Conservation (phyloP, 2,329 filamentous ascomycete species). For the Neurospora crassa region DNA sequence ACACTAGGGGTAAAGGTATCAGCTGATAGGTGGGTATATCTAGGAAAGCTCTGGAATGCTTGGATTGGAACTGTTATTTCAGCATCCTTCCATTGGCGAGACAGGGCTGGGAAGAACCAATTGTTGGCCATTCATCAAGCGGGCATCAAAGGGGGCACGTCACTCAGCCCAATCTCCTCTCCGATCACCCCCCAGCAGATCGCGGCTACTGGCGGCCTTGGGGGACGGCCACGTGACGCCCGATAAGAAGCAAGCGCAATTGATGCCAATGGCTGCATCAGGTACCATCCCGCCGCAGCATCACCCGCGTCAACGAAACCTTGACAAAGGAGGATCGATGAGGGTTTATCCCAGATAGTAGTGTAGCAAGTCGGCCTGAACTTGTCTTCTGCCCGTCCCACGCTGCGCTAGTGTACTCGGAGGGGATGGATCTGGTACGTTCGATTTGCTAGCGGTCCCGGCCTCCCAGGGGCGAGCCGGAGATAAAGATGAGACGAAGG, state of each 20-base stretch:
- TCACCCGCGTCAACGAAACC: conserved; percentile 12
- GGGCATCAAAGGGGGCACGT: neutral
- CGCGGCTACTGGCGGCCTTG: conserved; percentile 21
- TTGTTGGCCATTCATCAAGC: neutral
- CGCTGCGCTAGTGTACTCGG: neutral
- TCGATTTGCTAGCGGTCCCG: neutral
- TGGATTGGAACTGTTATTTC: neutral
- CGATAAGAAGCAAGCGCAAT: conserved; percentile 12
- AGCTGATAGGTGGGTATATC: neutral
- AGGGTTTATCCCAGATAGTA: conserved; percentile 3
- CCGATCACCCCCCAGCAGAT: neutral
- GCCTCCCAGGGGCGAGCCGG: neutral
- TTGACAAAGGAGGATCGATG: conserved; percentile 13
- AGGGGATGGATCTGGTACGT: neutral
- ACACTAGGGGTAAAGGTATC: neutral
- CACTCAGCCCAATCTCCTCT: neutral
- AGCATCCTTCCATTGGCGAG: neutral
- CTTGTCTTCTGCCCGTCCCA: neutral
- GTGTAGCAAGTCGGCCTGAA: conserved; percentile 8
- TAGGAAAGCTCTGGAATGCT: neutral
- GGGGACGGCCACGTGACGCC: conserved; percentile 11
- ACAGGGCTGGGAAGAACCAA: neutral
- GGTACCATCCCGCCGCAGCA: conserved; percentile 12
- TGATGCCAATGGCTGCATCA: conserved; percentile 6
- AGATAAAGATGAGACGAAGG: neutral